Percentiles rank a stretch among this genome's conserved stretches.
Conservation (phyloP, 179 eudicot genomes). For the Vitellaria paradoxa region DNA sequence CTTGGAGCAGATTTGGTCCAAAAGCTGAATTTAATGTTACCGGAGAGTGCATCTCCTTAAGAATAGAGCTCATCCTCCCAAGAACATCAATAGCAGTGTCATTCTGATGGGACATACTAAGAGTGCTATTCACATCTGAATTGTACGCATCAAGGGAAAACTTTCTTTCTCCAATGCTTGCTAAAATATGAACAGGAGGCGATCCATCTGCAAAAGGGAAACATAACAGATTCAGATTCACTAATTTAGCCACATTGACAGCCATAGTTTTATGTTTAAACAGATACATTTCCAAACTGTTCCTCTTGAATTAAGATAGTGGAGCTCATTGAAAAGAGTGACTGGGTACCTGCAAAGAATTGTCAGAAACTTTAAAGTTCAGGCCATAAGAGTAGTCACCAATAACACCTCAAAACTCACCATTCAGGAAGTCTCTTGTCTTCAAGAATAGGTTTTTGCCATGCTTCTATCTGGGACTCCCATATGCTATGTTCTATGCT, state of each 20-base stretch:
- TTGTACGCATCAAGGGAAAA: constrained; percentile 51
- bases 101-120: constrained; percentile 28
- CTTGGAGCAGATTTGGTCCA: constrained; percentile 72
- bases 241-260: not conserved
- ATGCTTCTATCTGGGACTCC: constrained; percentile 93
- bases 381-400: not conserved
- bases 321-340: constrained; percentile 93
- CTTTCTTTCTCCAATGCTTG: constrained; percentile 42
- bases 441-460: constrained; percentile 89
- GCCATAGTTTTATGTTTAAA: not conserved
- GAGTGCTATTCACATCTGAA: constrained; percentile 22
- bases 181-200: constrained; percentile 62
- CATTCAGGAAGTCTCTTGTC: constrained; percentile 93
- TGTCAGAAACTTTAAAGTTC: not conserved
- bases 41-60: constrained; percentile 61
- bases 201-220: constrained; percentile 61
- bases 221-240: constrained; percentile 4
- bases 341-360: constrained; percentile 68
- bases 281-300: constrained; percentile 88
- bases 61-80: constrained; percentile 64
- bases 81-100: constrained; percentile 66
- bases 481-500: constrained; percentile 59
- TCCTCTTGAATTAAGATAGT: constrained; percentile 94
- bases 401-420: constrained; percentile 40
- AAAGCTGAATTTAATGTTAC: constrained; percentile 63